Conservation (phyloP, 2,329 filamentous ascomycete genomes). For the Venturiaceae sp. region DNA sequence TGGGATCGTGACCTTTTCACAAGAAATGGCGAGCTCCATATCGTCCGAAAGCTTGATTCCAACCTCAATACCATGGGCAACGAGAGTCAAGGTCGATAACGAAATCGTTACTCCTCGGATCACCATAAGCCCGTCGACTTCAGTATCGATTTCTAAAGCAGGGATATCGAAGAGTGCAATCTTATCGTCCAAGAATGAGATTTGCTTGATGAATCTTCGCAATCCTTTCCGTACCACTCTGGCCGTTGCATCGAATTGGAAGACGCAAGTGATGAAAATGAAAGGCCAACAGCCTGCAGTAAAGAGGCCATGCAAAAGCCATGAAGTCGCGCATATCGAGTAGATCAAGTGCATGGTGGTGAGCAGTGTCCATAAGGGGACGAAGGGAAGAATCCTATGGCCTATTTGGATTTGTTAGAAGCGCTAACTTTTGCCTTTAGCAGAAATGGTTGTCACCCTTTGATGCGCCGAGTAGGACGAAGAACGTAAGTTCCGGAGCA, state of each 20-base stretch:
- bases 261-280: constrained; percentile 33
- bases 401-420: background rate
- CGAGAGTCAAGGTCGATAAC: constrained; percentile 38
- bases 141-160: constrained; percentile 44
- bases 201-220: constrained; percentile 27
- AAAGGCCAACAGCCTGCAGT: constrained; percentile 30
- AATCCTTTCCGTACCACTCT: constrained; percentile 25
- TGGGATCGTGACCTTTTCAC: constrained; percentile 37
- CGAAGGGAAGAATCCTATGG: constrained; percentile 29
- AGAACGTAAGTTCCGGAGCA: constrained; percentile 16
- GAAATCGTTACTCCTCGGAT: constrained; percentile 43
- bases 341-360: constrained; percentile 37
- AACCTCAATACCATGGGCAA: constrained; percentile 43
- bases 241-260: constrained; percentile 33
- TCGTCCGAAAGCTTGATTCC: constrained; percentile 43
- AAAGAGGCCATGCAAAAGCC: constrained; percentile 40
- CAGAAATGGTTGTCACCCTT: background rate
- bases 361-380: constrained; percentile 39
- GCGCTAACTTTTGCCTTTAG: background rate
- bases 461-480: background rate
- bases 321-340: constrained; percentile 39
- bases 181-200: constrained; percentile 42
- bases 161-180: constrained; percentile 40
- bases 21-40: constrained; percentile 42
- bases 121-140: constrained; percentile 42